Percentiles rank a stretch among this genome's conserved stretches.
phyloP scores from a whole-genome alignment of 805 yeast genomes.

The Pichia deserticola region DNA sequence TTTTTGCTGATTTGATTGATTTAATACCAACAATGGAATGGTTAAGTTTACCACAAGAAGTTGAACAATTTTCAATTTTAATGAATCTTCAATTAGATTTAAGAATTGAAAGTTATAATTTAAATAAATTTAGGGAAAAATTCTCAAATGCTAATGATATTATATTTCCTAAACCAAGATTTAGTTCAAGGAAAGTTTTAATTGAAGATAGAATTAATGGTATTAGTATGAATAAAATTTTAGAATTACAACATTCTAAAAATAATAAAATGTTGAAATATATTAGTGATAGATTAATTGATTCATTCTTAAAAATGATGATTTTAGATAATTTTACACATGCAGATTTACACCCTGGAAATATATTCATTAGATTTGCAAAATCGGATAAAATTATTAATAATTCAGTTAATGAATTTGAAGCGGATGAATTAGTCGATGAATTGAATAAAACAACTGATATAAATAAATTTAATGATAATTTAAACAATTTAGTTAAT shows the following conservation, averaged over 20 bases:
- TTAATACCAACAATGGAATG: constrained; percentile 92
- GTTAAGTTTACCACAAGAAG: constrained; percentile 93
- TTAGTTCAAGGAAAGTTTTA: constrained; percentile 62
- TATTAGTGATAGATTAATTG: constrained; percentile 74
- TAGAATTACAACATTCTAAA: constrained; percentile 43
- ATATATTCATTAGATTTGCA: constrained; percentile 53
- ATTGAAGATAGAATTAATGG: constrained; percentile 86
- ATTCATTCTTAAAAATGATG: constrained; percentile 88
- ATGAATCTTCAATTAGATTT: constrained; percentile 88
- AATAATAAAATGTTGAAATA: constrained; percentile 48
- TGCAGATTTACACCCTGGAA: constrained; percentile 96
- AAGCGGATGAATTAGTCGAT: constrained; percentile 38
- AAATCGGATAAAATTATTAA: constrained; percentile 23
- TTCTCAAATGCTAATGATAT: constrained; percentile 53
- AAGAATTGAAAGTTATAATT: constrained; percentile 80
- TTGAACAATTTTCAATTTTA: constrained; percentile 73
- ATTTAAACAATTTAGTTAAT: constrained; percentile 40
- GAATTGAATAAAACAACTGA: constrained; percentile 30
- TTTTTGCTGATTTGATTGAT: constrained; percentile 68
- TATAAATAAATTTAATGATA: constrained; percentile 24
- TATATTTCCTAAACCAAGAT: constrained; percentile 73
- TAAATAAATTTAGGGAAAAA: constrained; percentile 62
- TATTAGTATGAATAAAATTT: constrained; percentile 66
- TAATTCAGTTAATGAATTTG: constrained; percentile 36
- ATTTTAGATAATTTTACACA: constrained; percentile 91